phyloP scores from a whole-genome alignment of 2,329 filamentous ascomycete species.

The Xylaria sp. region DNA sequence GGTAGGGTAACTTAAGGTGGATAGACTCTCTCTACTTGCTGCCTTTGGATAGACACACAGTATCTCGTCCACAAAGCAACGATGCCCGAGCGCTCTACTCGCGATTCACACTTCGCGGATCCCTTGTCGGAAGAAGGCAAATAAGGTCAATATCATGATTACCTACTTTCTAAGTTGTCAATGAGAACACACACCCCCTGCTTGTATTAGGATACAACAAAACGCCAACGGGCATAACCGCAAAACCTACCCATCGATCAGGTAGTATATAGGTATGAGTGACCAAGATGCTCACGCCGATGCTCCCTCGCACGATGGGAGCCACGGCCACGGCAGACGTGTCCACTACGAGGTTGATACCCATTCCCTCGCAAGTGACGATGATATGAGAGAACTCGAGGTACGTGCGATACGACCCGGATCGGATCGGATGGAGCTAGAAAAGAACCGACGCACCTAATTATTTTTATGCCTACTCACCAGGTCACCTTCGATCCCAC shows the following conservation, averaged over 20 bases:
- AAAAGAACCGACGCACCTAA: conserved; percentile 8
- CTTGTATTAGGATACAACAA: too few species aligned
- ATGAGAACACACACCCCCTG: background rate
- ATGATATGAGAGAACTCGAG: conserved; percentile 64
- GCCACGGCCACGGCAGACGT: conserved; percentile 43
- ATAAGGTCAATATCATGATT: background rate
- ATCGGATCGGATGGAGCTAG: background rate
- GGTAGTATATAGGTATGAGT: conserved; percentile 36
- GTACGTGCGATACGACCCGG: conserved; percentile 51
- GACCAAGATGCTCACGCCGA: conserved; percentile 19
- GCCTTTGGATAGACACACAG: too few species aligned
- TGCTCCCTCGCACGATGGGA: conserved; percentile 36
- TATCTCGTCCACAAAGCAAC: background rate
- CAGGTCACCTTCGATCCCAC: conserved; percentile 72
- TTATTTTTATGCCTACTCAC: background rate
- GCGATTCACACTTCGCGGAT: background rate
- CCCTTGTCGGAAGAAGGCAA: background rate
- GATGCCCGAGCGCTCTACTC: background rate
- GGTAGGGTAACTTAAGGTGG: too few species aligned
- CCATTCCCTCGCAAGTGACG: conserved; percentile 61
- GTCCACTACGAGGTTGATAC: conserved; percentile 52
- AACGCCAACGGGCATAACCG: too few species aligned
- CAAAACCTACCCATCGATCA: background rate
- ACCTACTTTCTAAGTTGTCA: too few species aligned
- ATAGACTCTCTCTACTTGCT: too few species aligned